phyloP scores from a whole-genome alignment of 2,329 filamentous ascomycete species.

The Talaromyces verruculosus region DNA sequence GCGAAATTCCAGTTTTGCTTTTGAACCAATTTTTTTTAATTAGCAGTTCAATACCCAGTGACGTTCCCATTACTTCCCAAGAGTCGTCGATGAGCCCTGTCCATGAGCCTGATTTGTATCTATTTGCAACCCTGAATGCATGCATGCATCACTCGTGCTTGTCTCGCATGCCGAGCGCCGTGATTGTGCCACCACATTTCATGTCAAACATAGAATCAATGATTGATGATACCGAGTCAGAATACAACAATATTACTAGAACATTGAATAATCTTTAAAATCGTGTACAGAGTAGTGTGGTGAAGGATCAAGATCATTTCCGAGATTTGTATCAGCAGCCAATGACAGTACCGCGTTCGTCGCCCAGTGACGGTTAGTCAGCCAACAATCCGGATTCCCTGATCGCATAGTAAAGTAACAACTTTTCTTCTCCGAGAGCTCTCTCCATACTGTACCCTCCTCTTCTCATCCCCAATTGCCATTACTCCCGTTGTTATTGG shows the following conservation, averaged over 20 bases:
- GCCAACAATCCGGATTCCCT: slow-evolving; percentile 11
- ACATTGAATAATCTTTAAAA: neutral
- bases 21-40: neutral
- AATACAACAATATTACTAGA: neutral
- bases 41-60: neutral
- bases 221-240: neutral
- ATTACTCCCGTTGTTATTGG: slow-evolving; percentile 4
- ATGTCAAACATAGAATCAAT: neutral
- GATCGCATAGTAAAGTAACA: slow-evolving; percentile 13
- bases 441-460: neutral
- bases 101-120: neutral
- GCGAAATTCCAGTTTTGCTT: neutral
- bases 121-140: neutral
- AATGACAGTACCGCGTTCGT: neutral
- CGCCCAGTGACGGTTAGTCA: slow-evolving; percentile 1
- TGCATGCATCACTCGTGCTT: neutral
- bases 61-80: neutral
- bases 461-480: slow-evolving; percentile 11
- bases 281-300: neutral
- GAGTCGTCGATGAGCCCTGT: neutral
- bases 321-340: neutral
- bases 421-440: slow-evolving; percentile 13
- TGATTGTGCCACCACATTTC: neutral
- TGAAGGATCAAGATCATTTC: slow-evolving; percentile 2
- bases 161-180: neutral